phyloP scores from a whole-genome alignment of 352 stramenopile genomes.

The Phytophthora kernoviae region DNA sequence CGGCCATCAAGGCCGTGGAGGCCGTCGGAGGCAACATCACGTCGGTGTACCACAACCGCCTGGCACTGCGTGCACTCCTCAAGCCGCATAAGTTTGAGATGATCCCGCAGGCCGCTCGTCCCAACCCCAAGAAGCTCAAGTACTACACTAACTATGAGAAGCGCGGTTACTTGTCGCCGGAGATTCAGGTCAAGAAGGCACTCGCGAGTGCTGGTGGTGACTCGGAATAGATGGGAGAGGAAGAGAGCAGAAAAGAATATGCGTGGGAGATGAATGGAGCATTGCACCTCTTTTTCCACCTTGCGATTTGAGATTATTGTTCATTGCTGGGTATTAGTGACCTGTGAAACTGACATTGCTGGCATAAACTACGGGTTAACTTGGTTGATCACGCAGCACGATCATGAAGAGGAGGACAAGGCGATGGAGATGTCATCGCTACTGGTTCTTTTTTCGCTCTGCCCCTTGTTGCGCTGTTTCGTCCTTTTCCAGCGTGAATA shows the following conservation, averaged over 20 bases:
- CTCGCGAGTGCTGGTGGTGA: constrained; percentile 39
- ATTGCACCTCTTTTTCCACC: constrained; percentile 17
- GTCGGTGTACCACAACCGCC: constrained; percentile 97
- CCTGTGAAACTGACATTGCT: not conserved
- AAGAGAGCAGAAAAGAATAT: constrained; percentile 13
- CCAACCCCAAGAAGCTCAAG: constrained; percentile 95
- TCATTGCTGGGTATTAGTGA: constrained; percentile 1
- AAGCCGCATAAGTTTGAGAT: constrained; percentile 97
- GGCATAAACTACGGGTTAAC: too few species aligned
- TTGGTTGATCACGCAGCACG: not conserved
- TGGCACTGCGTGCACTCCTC: constrained; percentile 94
- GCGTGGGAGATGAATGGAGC: constrained; percentile 17
- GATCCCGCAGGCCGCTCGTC: constrained; percentile 92
- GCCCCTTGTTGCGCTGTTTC: constrained; percentile 11
- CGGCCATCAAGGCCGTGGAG: constrained; percentile 96
- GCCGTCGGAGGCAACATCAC: constrained; percentile 93
- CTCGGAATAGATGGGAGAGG: constrained; percentile 45
- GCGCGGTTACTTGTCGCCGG: constrained; percentile 96
- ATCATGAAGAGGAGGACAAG: too few species aligned
- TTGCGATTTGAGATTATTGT: constrained; percentile 5
- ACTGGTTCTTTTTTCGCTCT: constrained; percentile 24
- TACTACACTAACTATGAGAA: constrained; percentile 98
- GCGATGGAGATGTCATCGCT: not conserved
- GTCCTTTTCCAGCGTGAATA: constrained; percentile 30
- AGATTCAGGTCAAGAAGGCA: constrained; percentile 94